A percentile compares a stretch with the other conserved stretches of the same genome.
Evolutionary conservation across 345 rosid species (phyloP).

Genomic region (Barbarea vulgaris): DNA sequence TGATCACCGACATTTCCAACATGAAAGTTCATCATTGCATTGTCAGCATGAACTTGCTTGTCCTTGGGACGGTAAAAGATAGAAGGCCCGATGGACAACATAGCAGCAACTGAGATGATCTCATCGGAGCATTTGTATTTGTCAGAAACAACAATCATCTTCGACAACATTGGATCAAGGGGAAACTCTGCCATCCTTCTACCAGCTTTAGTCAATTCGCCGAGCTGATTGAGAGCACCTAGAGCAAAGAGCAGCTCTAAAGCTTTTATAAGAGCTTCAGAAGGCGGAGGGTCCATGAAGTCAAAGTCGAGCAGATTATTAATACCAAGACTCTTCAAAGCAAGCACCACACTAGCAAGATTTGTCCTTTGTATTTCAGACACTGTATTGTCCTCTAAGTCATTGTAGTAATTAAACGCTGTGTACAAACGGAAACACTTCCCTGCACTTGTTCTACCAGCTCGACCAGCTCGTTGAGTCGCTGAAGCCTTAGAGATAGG

Average conservation of each 20-base stretch:
- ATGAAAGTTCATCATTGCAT: slow-evolving; percentile 81
- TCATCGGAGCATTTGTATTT: slow-evolving; percentile 82
- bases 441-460: slow-evolving; percentile 90
- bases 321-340: slow-evolving; percentile 89
- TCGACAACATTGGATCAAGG: slow-evolving; percentile 80
- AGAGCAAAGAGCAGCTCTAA: slow-evolving; percentile 73
- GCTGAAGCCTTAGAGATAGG: slow-evolving; percentile 69
- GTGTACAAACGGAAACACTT: slow-evolving; percentile 80
- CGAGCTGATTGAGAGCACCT: slow-evolving; percentile 80
- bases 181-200: slow-evolving; percentile 92
- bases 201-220: slow-evolving; percentile 86
- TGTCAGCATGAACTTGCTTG: slow-evolving; percentile 88
- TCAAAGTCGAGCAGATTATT: slow-evolving; percentile 77
- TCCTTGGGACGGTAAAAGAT: slow-evolving; percentile 89
- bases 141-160: slow-evolving; percentile 84
- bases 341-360: slow-evolving; percentile 83
- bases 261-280: slow-evolving; percentile 81
- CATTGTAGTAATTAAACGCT: slow-evolving; percentile 62
- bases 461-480: slow-evolving; percentile 80
- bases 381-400: slow-evolving; percentile 75
- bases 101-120: slow-evolving; percentile 74
- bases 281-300: slow-evolving; percentile 90
- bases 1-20: slow-evolving; percentile 84
- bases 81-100: slow-evolving; percentile 88
- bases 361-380: slow-evolving; percentile 89